Conservation (phyloP, 2,329 filamentous ascomycete species). For the Talaromyces sp. region DNA sequence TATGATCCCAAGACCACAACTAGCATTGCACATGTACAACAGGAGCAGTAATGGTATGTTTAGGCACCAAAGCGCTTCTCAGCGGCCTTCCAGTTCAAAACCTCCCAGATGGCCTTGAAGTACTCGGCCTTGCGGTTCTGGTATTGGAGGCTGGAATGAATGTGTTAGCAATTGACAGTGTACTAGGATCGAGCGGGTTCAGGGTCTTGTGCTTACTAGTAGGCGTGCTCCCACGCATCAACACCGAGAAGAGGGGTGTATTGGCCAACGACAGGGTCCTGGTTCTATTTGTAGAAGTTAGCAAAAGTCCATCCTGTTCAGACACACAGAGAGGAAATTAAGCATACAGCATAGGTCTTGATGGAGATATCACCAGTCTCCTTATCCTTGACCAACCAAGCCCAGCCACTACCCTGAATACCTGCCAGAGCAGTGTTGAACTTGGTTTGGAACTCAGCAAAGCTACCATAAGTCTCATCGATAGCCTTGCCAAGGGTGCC, state of each 20-base stretch:
- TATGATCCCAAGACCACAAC: not conserved
- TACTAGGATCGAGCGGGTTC: not conserved
- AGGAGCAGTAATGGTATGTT: not conserved
- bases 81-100: constrained; percentile 91
- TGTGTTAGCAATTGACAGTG: constrained; percentile 15
- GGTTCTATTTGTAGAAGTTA: constrained; percentile 51
- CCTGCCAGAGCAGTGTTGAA: constrained; percentile 60
- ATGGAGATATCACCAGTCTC: constrained; percentile 54
- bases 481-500: constrained; percentile 55
- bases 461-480: constrained; percentile 54
- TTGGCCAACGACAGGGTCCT: constrained; percentile 81
- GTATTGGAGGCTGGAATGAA: constrained; percentile 65
- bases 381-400: constrained; percentile 58
- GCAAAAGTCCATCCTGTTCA: not conserved
- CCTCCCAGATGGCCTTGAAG: constrained; percentile 89
- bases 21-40: not conserved
- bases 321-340: not conserved
- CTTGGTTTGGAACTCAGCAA: constrained; percentile 57
- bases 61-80: constrained; percentile 60
- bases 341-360: constrained; percentile 58
- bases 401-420: constrained; percentile 62
- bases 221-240: constrained; percentile 95
- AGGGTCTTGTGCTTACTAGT: constrained; percentile 57
- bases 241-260: constrained; percentile 79
- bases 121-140: constrained; percentile 97